These are phyloP conservation scores for Pelargonium cotyledonis DNA, from an alignment of 441 rosid genomes.

Conservation along the genomic window DNA sequence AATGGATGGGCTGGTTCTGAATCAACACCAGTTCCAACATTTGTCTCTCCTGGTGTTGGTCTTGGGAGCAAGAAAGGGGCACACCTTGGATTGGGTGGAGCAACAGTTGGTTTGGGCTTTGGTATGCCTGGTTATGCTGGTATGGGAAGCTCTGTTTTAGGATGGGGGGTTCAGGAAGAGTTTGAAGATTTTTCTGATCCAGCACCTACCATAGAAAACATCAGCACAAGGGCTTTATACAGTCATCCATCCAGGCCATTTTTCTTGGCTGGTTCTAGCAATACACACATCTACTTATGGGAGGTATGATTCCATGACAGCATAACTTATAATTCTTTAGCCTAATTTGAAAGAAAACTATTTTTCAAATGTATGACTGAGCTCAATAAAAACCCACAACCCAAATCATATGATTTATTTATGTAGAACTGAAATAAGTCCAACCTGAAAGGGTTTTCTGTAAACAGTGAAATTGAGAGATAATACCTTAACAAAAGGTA, in stretches of 20 bases:
- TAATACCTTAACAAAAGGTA: neutral
- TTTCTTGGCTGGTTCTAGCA: constrained; percentile 92
- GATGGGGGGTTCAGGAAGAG: constrained; percentile 79
- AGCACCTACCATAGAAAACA: constrained; percentile 65
- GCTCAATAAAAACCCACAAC: neutral
- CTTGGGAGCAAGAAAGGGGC: constrained; percentile 71
- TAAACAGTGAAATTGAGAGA: neutral
- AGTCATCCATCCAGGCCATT: constrained; percentile 89
- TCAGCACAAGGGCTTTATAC: constrained; percentile 73
- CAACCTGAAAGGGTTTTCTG: neutral
- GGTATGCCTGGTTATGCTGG: constrained; percentile 67
- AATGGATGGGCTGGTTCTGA: constrained; percentile 87
- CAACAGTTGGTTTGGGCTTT: constrained; percentile 54
- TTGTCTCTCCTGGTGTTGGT: constrained; percentile 70
- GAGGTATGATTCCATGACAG: constrained; percentile 54
- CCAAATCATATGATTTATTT: neutral
- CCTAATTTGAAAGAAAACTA: neutral
- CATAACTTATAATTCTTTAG: neutral
- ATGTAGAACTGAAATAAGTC: neutral
- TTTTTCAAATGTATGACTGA: neutral
- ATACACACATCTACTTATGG: constrained; percentile 88
- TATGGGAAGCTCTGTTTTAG: constrained; percentile 61
- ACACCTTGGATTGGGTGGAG: constrained; percentile 76
- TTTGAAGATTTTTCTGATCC: constrained; percentile 68
- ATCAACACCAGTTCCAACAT: constrained; percentile 71